Evolutionary conservation across 2,329 filamentous ascomycete genomes (phyloP), one percentile per base, ranked within the genome.

Genomic region (Dactylellina leptospora): DNA sequence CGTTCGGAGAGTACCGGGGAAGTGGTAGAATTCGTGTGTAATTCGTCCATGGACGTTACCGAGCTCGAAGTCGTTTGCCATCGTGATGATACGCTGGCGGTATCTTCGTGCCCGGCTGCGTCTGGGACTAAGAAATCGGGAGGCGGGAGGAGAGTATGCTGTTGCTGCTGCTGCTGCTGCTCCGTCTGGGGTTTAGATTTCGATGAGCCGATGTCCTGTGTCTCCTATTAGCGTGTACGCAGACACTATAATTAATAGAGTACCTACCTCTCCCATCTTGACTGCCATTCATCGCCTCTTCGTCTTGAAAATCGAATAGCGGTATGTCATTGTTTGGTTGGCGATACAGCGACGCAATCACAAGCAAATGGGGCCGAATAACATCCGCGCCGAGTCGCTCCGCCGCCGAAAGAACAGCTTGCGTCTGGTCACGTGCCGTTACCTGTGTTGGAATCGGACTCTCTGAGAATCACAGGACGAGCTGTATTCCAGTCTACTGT

Each of bases 81-180:
- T 48, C 50, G 64, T 13, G 36, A n/a, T 4, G 13, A 4, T 3
- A 16, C 18, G 18, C 36, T 40, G 5, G 36, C 36, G 8, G 22
- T 48, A 42, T 64, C 53, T 6, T 47, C 33, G 1, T 44, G 42
- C n/a, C n/a, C n/a, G 18, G 20, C 42, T 8, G 45, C 40, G 27
- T 72, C 68, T 20, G 68, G 68, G 11, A 72, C 40, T 11, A 72
- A 40, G n/a, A 72, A 72, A 25, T 72, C 68, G 10, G 68, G 68
- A 38, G 68, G 68, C n/a, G 68, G 68, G 11, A 72, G 68, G 20
- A 72, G 59, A 40, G 36, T 11, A 16, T 40, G 36, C 8, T n/a
- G n/a, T 40, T 13, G 47, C 51, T 3, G 68, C 45, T 30, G 58
- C 68, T 38, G 36, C 63, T n/a, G n/a, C n/a, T n/a, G n/a, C n/a